These are phyloP conservation scores for Yamadazyma buinensis DNA, from an alignment of 1,139 yeast genomes.

Conservation along the genomic window DNA sequence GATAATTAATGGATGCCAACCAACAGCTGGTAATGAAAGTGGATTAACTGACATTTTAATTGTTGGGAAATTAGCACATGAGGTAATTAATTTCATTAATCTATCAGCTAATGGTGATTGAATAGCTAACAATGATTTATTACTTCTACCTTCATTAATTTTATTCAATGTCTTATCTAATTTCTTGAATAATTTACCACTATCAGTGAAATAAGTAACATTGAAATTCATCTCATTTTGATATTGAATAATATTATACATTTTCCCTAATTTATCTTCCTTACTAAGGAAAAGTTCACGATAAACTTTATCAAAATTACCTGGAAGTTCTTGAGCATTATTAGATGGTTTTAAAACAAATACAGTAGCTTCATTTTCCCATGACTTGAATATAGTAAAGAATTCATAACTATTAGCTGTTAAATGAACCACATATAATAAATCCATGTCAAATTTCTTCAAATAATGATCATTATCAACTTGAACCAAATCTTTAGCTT, in stretches of 20 bases:
- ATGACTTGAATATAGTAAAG: conserved; percentile 63
- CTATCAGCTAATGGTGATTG: conserved; percentile 66
- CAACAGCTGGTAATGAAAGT: conserved; percentile 66
- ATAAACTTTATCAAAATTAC: conserved; percentile 52
- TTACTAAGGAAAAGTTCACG: conserved; percentile 48
- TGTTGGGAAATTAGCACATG: conserved; percentile 60
- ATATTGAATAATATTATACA: conserved; percentile 48
- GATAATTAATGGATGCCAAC: conserved; percentile 79
- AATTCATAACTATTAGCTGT: conserved; percentile 76
- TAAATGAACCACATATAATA: conserved; percentile 68
- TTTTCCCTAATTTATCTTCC: conserved; percentile 39
- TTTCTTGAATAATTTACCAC: conserved; percentile 48
- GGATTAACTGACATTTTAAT: conserved; percentile 57
- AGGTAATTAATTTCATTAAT: conserved; percentile 38
- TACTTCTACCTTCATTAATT: conserved; percentile 65
- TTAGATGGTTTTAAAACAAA: conserved; percentile 68
- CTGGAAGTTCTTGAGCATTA: conserved; percentile 65
- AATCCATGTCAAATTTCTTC: conserved; percentile 52
- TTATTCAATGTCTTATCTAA: conserved; percentile 52
- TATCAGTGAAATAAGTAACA: conserved; percentile 45
- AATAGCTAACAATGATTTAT: conserved; percentile 61
- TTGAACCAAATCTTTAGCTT: conserved; percentile 51
- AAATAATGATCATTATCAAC: conserved; percentile 50
- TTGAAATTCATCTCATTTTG: conserved; percentile 51
- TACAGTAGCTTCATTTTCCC: conserved; percentile 52